Evolutionary conservation across 345 rosid species (phyloP).

Genomic region (Gossypium arboreum): DNA sequence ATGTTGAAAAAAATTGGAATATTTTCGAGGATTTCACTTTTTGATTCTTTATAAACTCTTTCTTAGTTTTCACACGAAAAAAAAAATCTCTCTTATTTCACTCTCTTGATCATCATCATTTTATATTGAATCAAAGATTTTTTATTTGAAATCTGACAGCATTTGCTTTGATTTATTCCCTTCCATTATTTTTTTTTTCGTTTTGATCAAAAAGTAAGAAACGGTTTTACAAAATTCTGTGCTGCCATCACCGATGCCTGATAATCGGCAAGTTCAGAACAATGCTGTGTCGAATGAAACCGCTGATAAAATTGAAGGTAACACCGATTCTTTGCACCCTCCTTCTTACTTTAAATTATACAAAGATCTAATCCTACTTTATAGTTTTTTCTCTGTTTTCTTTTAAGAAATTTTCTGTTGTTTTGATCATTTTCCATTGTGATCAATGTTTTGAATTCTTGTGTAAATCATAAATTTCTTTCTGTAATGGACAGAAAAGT

Average conservation of each 20-base stretch:
- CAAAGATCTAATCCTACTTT: slow-evolving; percentile 1
- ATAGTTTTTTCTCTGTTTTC: neutral
- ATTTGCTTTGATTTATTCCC: slow-evolving; percentile 5
- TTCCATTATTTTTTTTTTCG: neutral
- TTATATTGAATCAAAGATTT: slow-evolving; percentile 5
- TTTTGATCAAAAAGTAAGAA: slow-evolving; percentile 18
- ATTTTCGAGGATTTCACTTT: slow-evolving; percentile 38
- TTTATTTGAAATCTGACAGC: slow-evolving; percentile 8
- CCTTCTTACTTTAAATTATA: neutral
- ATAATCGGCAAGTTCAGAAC: slow-evolving; percentile 54
- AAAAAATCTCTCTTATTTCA: neutral
- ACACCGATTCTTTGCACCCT: slow-evolving; percentile 8
- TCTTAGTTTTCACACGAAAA: slow-evolving; percentile 6
- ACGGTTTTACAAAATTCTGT: slow-evolving; percentile 5
- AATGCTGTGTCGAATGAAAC: slow-evolving; percentile 58
- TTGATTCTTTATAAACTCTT: slow-evolving; percentile 18
- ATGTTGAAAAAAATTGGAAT: slow-evolving; percentile 34
- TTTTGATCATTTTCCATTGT: neutral
- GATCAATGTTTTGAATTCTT: neutral
- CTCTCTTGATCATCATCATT: slow-evolving; percentile 26
- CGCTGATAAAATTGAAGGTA: slow-evolving; percentile 61
- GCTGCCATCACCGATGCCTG: slow-evolving; percentile 56
- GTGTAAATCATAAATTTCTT: neutral
- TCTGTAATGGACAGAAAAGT: too few species aligned
- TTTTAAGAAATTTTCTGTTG: neutral